A percentile compares a stretch with the other conserved stretches of the same genome.
Evolutionary conservation across 192 early-diverging fungal species (phyloP).

Genomic region (Gorgonomyces haynaldii): DNA sequence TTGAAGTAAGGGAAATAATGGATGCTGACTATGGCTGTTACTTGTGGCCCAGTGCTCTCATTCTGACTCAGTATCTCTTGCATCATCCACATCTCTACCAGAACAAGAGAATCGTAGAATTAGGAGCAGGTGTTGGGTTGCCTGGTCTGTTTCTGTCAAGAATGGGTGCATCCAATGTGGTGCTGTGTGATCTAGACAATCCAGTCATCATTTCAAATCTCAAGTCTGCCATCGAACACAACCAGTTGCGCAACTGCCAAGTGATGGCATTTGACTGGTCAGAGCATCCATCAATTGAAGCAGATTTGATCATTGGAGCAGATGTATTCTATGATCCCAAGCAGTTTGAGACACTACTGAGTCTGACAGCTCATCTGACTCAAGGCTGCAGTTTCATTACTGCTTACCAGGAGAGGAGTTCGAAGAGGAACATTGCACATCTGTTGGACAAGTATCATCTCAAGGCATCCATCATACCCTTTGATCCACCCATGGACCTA

Average conservation of each 20-base stretch:
- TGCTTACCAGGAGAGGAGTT: slow-evolving; percentile 62
- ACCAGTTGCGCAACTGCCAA: slow-evolving; percentile 9
- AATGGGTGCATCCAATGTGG: slow-evolving; percentile 8
- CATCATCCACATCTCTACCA: slow-evolving; percentile 6
- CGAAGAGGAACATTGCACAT: slow-evolving; percentile 50
- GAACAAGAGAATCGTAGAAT: slow-evolving; percentile 23
- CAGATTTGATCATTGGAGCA: slow-evolving; percentile 27
- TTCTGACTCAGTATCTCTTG: slow-evolving; percentile 39
- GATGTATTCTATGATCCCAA: slow-evolving; percentile 32
- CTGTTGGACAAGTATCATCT: slow-evolving; percentile 51
- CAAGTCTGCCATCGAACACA: not conserved
- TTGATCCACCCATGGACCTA: not conserved
- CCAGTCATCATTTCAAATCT: slow-evolving; percentile 26
- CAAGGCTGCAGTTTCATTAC: slow-evolving; percentile 48
- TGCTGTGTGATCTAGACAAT: slow-evolving; percentile 12
- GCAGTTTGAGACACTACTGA: slow-evolving; percentile 54
- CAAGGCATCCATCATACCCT: slow-evolving; percentile 17
- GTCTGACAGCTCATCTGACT: slow-evolving; percentile 36
- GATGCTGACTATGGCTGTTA: slow-evolving; percentile 51
- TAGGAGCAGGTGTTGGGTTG: slow-evolving; percentile 55
- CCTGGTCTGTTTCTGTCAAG: slow-evolving; percentile 39
- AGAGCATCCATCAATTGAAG: not conserved
- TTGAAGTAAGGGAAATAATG: slow-evolving; percentile 27
- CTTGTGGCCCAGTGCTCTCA: slow-evolving; percentile 61
- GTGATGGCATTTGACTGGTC: slow-evolving; percentile 8